Evolutionary conservation across 106 monocot genomes (phyloP), one percentile per base, ranked within the genome.

Genomic region (Amphibolis antarctica): DNA sequence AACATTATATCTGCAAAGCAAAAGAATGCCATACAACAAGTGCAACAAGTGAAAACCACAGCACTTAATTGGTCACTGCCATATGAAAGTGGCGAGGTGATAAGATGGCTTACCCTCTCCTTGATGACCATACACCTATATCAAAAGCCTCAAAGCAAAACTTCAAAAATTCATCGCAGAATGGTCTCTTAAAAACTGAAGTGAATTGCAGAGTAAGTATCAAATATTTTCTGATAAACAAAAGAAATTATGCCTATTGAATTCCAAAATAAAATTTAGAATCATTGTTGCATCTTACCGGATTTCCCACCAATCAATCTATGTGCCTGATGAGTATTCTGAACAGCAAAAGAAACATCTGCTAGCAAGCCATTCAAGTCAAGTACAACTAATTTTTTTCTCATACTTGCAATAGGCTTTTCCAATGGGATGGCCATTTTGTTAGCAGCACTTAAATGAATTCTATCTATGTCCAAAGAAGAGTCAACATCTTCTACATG

Each of bases 101-200:
- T 31, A 0, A 59, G 69, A 25, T 20, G 10, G 24, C 67, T 49
- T 79, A 92, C 86, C 46, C 81, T 70, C 71, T 84, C 62, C 92
- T 74, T 12, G 92, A 92, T 26, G 92, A 84, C 92, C 92, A 92
- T 20, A 92, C 46, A 29, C 83, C 92, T n/a, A 92, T 48, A 50
- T 78, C 66, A 77, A 92, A 92, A 22, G 53, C 74, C 63, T 87
- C 75, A 68, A 86, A 92, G 75, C 92, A 86, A 44, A 84, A 92
- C 46, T 78, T 73, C 63, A 92, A 54, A 77, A 92, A 92, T 66
- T 84, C 83, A 46, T 83, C 75, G 54, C 83, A 92, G 59, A 74
- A 84, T 25, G 86, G 92, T 60, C 92, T 81, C 61, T 75, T 92
- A 48, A 82, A 86, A 73, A 84, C 84, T 83, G 79, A 29, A 58